phyloP scores from a whole-genome alignment of 305 asterid genomes.

The Lippia alba region DNA sequence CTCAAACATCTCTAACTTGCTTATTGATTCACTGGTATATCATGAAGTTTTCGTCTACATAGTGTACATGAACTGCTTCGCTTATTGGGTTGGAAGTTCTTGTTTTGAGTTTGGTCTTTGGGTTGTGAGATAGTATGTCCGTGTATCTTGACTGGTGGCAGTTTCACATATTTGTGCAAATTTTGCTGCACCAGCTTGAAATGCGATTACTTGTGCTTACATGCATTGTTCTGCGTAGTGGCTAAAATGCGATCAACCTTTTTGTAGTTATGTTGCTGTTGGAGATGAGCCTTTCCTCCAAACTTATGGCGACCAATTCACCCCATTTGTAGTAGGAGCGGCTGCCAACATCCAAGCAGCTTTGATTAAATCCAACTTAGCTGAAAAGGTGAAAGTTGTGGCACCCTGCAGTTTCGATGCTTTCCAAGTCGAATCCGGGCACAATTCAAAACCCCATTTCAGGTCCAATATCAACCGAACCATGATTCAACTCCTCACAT shows the following conservation, averaged over 20 bases:
- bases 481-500: constrained; percentile 68
- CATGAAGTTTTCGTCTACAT: not conserved
- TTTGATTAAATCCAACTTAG: constrained; percentile 60
- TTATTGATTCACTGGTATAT: not conserved
- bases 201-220: no score
- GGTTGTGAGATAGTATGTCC: not conserved
- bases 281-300: constrained; percentile 84
- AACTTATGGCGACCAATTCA: constrained; percentile 65
- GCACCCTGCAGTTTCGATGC: constrained; percentile 76
- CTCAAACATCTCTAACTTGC: not conserved
- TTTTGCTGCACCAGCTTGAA: not conserved
- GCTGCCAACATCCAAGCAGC: constrained; percentile 73
- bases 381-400: constrained; percentile 63
- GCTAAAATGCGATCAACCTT: not conserved
- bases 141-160: not conserved
- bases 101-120: constrained; percentile 3
- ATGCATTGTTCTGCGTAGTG: not conserved
- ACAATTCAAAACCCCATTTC: constrained; percentile 64
- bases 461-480: constrained; percentile 73
- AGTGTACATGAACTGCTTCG: not conserved
- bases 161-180: not conserved
- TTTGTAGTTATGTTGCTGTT: constrained; percentile 67
- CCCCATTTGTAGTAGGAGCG: constrained; percentile 76
- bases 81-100: constrained; percentile 4
- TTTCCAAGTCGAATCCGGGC: constrained; percentile 56